Conservation (phyloP, 2,329 filamentous ascomycete genomes). For the Kalmusia sp. region DNA sequence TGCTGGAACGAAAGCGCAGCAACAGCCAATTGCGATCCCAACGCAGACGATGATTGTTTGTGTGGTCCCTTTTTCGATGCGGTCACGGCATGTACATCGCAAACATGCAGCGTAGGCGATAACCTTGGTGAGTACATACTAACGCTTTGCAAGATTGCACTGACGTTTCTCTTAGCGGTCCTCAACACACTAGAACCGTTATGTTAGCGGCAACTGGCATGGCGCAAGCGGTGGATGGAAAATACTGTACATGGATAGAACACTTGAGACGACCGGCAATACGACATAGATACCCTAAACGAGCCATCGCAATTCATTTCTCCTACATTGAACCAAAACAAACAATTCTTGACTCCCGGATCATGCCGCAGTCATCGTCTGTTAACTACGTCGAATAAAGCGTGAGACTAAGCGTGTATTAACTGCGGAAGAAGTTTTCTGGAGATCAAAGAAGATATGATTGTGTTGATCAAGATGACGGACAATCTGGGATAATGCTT, state of each 20-base stretch:
- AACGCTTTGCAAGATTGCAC: not conserved
- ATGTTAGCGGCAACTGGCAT: not conserved
- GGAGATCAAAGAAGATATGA: too few species aligned
- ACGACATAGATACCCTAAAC: conserved; percentile 6
- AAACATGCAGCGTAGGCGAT: conserved; percentile 36
- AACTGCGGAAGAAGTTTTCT: too few species aligned
- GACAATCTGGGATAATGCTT: too few species aligned
- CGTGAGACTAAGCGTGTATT: too few species aligned
- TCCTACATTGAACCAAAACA: not conserved
- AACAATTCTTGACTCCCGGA: too few species aligned
- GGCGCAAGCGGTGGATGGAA: not conserved
- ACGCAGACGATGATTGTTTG: conserved; percentile 36
- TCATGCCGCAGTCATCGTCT: too few species aligned
- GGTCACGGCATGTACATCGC: conserved; percentile 36
- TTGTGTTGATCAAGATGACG: too few species aligned
- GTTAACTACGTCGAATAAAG: too few species aligned
- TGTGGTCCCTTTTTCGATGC: conserved; percentile 43
- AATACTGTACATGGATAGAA: not conserved
- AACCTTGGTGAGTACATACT: conserved; percentile 36
- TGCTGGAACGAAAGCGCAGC: conserved; percentile 44
- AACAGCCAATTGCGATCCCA: conserved; percentile 37
- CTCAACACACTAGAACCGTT: conserved; percentile 5
- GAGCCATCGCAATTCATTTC: not conserved
- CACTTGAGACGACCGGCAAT: conserved; percentile 6
- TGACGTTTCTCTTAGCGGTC: not conserved